Base-by-base conservation (phyloP, 768 basidiomycete genomes). In the Rhizopogon rudus region DNA sequence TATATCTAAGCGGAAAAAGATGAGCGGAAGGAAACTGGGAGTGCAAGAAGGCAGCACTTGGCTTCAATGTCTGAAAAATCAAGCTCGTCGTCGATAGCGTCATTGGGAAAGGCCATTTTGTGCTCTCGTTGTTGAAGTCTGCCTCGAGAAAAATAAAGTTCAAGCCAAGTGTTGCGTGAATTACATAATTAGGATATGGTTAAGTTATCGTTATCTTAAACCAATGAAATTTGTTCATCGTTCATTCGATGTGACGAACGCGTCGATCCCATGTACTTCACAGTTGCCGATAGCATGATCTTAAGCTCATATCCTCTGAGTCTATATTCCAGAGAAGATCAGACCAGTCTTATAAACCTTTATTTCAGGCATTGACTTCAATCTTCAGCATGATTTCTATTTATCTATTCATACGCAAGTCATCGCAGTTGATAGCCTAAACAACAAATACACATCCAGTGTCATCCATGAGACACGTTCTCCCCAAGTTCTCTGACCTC, bases 21-120 rank as follows among this genome's bases (percentile, higher is more conserved):
- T 54, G 31, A 49, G 40, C 17, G 22, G 8, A 39, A 44, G 22
- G 52, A 12, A 44, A 29, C 6, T 14, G 22, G 10, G 29, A 51
- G 25, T 7, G 12, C 17, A 13, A 69, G 20, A 49, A 16, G 14
- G 22, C 5, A 81, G 54, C 60, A 93, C 92, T 90, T 91, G 71
- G 78, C 81, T 68, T 94, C 92, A 60, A 96, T 92, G 67, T 94
- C 92, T 44, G 86, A 81, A 67, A 86, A 94, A 70, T 94, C 92
- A 63, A 93, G 91, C 53, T 81, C 83, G 46, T 88, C 84, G 57
- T 81, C 81, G 61, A 74, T 68, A 60, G 56, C 49, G 54, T 66
- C 69, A 51, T 72, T 75, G 41, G 75, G 61, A 61, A 72, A 68
- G 56, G 81, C 69, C 83, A 84, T 73, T 76, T 69, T 73, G 74